Conservation (phyloP, 371 early-diverging fungal species). For the Aphelidium insulamus region DNA sequence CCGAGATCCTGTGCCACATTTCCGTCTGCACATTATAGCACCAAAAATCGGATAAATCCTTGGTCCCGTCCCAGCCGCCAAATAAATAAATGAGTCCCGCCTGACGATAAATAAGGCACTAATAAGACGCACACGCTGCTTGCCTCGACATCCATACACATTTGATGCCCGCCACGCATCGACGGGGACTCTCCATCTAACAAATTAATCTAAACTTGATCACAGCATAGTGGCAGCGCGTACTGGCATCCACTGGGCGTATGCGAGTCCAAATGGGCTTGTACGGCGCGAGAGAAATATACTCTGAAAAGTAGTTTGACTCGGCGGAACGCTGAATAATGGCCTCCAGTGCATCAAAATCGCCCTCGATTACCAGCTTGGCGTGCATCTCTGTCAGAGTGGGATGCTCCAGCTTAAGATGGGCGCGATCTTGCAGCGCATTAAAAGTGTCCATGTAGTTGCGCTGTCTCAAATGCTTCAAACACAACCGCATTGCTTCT, state of each 20-base stretch:
- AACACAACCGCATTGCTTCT: conserved; percentile 52
- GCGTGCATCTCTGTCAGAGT: conserved; percentile 45
- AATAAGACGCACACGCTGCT: background rate
- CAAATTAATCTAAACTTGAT: background rate
- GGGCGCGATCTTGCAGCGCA: conserved; percentile 31
- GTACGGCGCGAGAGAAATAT: conserved; percentile 36
- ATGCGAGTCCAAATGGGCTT: conserved; percentile 45
- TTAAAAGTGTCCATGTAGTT: conserved; percentile 46
- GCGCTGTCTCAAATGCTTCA: conserved; percentile 71
- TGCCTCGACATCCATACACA: conserved; percentile 59
- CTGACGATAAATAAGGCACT: conserved; percentile 3
- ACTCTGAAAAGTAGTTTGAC: conserved; percentile 37
- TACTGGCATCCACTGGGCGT: conserved; percentile 8
- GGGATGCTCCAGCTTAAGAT: conserved; percentile 48
- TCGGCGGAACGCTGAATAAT: conserved; percentile 30
- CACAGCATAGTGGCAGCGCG: background rate
- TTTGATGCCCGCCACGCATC: conserved; percentile 86
- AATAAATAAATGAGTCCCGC: conserved; percentile 56
- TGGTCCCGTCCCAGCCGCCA: conserved; percentile 88
- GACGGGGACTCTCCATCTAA: conserved; percentile 19
- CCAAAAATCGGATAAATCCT: conserved; percentile 85
- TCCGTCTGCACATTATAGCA: conserved; percentile 27
- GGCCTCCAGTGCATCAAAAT: conserved; percentile 45
- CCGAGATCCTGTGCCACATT: conserved; percentile 47
- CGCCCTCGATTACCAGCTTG: conserved; percentile 36